These are phyloP conservation scores for Pyrenophora graminea DNA, from an alignment of 2,329 filamentous ascomycete genomes.

Conservation along the genomic window DNA sequence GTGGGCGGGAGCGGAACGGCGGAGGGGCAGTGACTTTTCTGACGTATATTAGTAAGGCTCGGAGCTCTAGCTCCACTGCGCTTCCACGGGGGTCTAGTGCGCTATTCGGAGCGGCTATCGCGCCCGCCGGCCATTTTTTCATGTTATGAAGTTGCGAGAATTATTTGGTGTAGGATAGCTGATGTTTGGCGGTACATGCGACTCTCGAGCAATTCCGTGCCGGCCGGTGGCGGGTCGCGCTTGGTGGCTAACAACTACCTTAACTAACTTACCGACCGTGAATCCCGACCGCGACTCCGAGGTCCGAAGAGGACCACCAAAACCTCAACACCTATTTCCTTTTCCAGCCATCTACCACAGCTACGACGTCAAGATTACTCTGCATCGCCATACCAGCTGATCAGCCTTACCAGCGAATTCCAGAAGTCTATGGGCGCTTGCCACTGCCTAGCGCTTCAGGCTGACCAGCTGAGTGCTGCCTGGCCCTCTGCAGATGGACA, in stretches of 20 bases:
- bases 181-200: background rate
- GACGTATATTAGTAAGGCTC: conserved; percentile 31
- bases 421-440: conserved; percentile 11
- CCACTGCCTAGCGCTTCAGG: conserved; percentile 12
- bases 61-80: conserved; percentile 14
- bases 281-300: too few species aligned
- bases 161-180: background rate
- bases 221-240: background rate
- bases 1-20: conserved; percentile 8
- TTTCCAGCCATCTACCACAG: background rate
- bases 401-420: background rate
- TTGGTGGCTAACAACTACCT: background rate
- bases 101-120: conserved; percentile 16
- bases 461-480: conserved; percentile 35
- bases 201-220: background rate
- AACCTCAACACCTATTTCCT: background rate
- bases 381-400: background rate
- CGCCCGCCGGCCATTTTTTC: conserved; percentile 7
- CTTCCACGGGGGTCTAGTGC: background rate
- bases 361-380: background rate
- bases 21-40: conserved; percentile 26
- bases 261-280: too few species aligned
- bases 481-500: conserved; percentile 11
- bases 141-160: background rate
- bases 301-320: too few species aligned